Evolutionary conservation across 202 grass and related monocot genomes (phyloP), one percentile per base, ranked within the genome.

Genomic region (Schoenoplectus triqueter): DNA sequence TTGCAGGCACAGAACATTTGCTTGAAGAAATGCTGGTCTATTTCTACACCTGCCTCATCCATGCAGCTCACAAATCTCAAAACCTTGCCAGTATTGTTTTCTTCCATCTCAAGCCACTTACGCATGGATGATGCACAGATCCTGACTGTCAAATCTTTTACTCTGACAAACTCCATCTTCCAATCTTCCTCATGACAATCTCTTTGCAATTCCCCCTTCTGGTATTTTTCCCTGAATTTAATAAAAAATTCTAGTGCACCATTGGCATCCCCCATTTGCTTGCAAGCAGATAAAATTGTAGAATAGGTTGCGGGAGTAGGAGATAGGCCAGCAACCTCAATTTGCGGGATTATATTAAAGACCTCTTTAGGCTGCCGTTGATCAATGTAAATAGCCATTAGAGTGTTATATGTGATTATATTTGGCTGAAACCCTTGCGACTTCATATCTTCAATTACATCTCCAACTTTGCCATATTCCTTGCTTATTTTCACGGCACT

Each of bases 381-480:
- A 22, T 93, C 92, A 11, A 98, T 84, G 19, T 98, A 87, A 57
- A 92, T 70, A 7, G 89, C 93, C 92, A 98, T 98, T 20, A 98
- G 71, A 11, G 86, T 95, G 84, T 98, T 98, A 86, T 89, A 92
- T 3, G 92, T 98, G 18, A 98, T 89, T 15, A 93, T 86, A 31
- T 90, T 91, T 11, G 88, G 91, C 54, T 78, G 5, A 64, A 93
- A 63, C 3, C 91, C 89, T 85, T 92, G 89, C 11, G 73, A 66
- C 13, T 86, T 86, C 95, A 98, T 98, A 75, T 98, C 92, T 4
- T 86, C 66, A 22, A 93, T 88, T 10, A 98, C 88, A 41, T 40
- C 71, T n/a, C 85, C 50, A 54, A 86, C 78, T 65, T 88, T 83
- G 69, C 84, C 19, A 77, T 89, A 91, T 10, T 86, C 81, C 14